Evolutionary conservation across 805 yeast genomes (phyloP).

Genomic region (Geotrichum ghanense): DNA sequence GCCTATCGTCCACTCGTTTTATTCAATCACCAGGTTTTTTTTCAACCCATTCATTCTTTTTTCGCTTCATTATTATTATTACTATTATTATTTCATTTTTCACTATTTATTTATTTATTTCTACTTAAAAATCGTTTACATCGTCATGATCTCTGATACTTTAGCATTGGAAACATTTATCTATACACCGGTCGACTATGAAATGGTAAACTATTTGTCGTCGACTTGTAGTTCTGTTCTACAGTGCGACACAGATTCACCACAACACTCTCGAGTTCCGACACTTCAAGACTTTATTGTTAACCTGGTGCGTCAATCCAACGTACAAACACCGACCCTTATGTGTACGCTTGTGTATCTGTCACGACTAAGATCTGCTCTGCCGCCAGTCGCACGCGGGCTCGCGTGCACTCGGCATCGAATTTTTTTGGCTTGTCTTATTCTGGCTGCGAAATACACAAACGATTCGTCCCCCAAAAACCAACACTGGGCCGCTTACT

Average conservation of each 20-base stretch:
- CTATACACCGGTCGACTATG: constrained; percentile 20
- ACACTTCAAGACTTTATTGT: constrained; percentile 46
- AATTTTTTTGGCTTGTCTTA: constrained; percentile 78
- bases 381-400: constrained; percentile 85
- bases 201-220: constrained; percentile 21
- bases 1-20: no score
- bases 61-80: no score
- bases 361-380: constrained; percentile 58
- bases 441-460: constrained; percentile 78
- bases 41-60: no score
- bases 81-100: no score
- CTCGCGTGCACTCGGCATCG: constrained; percentile 86
- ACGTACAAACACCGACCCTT: constrained; percentile 88
- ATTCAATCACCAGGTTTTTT: no score
- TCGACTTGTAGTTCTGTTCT: constrained; percentile 16
- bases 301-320: constrained; percentile 62
- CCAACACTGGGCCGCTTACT: constrained; percentile 91
- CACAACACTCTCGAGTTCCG: constrained; percentile 10
- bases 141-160: constrained; percentile 1
- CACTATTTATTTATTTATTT: no score
- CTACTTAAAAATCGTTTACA: no score
- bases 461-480: constrained; percentile 93
- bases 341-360: constrained; percentile 87
- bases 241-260: constrained; percentile 12
- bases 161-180: constrained; percentile 18